A percentile compares a stretch with the other conserved stretches of the same genome.
These are phyloP conservation scores for Russula sp. DNA, from an alignment of 768 basidiomycete species.

Conservation along the genomic window DNA sequence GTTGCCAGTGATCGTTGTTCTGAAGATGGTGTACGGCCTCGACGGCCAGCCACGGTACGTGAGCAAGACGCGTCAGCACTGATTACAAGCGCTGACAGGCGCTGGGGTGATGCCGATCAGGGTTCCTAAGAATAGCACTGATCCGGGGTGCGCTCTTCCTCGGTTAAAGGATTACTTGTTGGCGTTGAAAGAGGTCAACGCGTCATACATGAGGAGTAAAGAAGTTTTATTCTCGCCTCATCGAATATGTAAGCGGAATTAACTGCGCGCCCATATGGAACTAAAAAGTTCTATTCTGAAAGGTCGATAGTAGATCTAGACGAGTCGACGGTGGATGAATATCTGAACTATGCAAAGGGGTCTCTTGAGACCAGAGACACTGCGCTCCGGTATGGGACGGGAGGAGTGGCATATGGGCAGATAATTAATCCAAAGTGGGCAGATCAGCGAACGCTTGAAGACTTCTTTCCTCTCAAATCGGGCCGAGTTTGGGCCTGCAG, in stretches of 20 bases:
- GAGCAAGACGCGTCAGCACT: neutral
- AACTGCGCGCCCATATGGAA: neutral
- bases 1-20: conserved; percentile 60
- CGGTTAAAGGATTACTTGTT: conserved; percentile 26
- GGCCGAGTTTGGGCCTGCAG: neutral
- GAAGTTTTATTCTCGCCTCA: conserved; percentile 24
- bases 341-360: conserved; percentile 24
- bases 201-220: conserved; percentile 9
- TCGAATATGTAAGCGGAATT: conserved; percentile 23
- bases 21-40: conserved; percentile 85
- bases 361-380: conserved; percentile 7
- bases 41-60: conserved; percentile 62
- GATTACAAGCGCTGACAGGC: neutral
- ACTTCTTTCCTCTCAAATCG: conserved; percentile 26
- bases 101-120: conserved; percentile 43
- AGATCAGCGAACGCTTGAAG: conserved; percentile 39
- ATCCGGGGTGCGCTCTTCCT: conserved; percentile 29
- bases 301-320: conserved; percentile 25
- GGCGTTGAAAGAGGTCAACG: conserved; percentile 20
- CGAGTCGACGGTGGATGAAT: conserved; percentile 22
- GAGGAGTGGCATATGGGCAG: neutral
- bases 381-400: conserved; percentile 18
- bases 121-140: conserved; percentile 12
- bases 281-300: neutral
- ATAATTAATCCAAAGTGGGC: conserved; percentile 11